A percentile compares a stretch with the other conserved stretches of the same genome.
phyloP scores from a whole-genome alignment of 495 filamentous ascomycete species.

The Tuber brumale region DNA sequence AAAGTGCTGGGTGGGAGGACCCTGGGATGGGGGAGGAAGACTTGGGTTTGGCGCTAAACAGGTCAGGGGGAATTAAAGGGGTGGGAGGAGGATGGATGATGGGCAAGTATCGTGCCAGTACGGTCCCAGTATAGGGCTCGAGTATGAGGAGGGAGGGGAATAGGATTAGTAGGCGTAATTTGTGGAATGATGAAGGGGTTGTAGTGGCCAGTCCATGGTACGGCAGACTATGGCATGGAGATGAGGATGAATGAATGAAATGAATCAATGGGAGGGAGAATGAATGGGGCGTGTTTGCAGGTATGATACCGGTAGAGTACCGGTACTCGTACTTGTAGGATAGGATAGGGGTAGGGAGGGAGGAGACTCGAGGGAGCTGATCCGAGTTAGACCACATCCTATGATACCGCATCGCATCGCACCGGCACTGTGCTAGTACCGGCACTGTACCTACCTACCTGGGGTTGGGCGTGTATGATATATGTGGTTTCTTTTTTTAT shows the following conservation, averaged over 20 bases:
- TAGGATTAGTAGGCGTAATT: neutral
- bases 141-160: neutral
- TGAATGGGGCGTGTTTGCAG: neutral
- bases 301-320: no score
- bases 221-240: constrained; percentile 1
- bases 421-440: neutral
- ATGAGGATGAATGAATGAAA: neutral
- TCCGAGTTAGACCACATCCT: neutral
- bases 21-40: neutral
- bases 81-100: neutral
- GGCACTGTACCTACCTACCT: neutral
- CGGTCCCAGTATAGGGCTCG: no score
- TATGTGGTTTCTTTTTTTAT: neutral
- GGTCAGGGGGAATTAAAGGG: constrained; percentile 1
- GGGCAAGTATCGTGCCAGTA: neutral
- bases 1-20: neutral
- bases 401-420: neutral
- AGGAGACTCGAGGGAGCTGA: neutral
- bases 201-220: neutral
- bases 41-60: neutral
- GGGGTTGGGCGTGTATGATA: neutral
- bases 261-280: neutral
- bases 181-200: neutral
- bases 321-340: neutral
- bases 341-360: neutral